phyloP scores from a whole-genome alignment of 495 filamentous ascomycete species.

The Aspergillus affinis region DNA sequence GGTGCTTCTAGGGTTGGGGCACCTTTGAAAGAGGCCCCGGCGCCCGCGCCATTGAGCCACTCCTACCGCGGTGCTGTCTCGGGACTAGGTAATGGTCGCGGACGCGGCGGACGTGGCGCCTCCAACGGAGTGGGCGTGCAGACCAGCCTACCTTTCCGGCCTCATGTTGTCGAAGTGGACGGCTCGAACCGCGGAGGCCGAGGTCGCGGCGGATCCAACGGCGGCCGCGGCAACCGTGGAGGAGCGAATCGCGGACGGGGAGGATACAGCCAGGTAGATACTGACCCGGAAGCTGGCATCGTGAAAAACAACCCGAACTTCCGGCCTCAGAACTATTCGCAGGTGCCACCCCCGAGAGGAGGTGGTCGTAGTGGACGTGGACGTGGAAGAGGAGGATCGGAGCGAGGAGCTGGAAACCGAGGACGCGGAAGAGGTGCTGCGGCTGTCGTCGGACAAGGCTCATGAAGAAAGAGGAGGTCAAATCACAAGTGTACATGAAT shows the following conservation, averaged over 20 bases:
- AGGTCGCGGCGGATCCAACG: slow-evolving; percentile 21
- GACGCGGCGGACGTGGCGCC: slow-evolving; percentile 35
- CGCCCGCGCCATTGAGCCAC: slow-evolving; percentile 67
- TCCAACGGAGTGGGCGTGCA: slow-evolving; percentile 40
- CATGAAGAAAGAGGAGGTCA: neutral
- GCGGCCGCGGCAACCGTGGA: slow-evolving; percentile 37
- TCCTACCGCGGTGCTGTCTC: slow-evolving; percentile 70
- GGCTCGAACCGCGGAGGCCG: slow-evolving; percentile 26
- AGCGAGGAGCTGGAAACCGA: slow-evolving; percentile 15
- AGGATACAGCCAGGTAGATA: slow-evolving; percentile 56
- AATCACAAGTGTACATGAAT: too few relatives aligned
- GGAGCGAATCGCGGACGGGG: slow-evolving; percentile 34
- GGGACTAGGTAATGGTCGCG: slow-evolving; percentile 35
- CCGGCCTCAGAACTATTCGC: slow-evolving; percentile 61
- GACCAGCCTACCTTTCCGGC: slow-evolving; percentile 37
- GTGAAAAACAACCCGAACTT: slow-evolving; percentile 54
- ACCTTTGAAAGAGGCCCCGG: slow-evolving; percentile 65
- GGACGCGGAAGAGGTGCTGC: slow-evolving; percentile 22
- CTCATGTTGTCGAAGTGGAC: slow-evolving; percentile 30
- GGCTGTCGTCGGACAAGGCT: slow-evolving; percentile 1
- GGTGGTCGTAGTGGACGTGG: slow-evolving; percentile 55
- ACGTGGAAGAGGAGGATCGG: slow-evolving; percentile 28
- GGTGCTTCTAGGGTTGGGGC: slow-evolving; percentile 53
- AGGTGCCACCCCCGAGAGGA: slow-evolving; percentile 78
- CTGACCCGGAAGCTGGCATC: slow-evolving; percentile 50